Conservation (phyloP, 2,329 filamentous ascomycete genomes). For the Paraphaeosphaeria minitans region DNA sequence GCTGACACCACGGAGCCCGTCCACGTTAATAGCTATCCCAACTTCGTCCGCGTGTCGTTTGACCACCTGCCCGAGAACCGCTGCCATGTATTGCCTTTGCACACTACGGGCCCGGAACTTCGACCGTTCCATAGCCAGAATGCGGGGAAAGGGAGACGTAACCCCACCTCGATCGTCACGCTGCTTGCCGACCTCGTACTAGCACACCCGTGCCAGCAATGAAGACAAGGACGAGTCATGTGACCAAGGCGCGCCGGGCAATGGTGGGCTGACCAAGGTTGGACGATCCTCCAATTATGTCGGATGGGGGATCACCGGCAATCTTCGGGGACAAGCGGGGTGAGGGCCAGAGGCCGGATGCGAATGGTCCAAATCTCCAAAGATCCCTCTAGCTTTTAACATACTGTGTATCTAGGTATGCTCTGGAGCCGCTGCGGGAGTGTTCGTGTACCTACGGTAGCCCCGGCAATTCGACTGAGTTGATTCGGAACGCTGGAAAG, state of each 20-base stretch:
- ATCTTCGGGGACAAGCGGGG: neutral
- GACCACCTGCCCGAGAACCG: slow-evolving; percentile 19
- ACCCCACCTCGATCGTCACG: neutral
- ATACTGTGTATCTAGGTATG: no score
- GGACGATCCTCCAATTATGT: neutral
- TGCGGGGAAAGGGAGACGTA: neutral
- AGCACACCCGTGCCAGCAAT: neutral
- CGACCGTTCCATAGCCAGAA: neutral
- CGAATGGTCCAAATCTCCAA: neutral
- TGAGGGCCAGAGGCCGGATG: neutral
- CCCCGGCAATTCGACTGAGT: neutral
- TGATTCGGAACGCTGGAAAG: neutral
- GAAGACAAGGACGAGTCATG: neutral
- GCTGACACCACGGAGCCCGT: neutral
- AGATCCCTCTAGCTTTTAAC: no score
- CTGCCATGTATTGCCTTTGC: neutral
- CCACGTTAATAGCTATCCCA: neutral
- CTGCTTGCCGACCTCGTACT: neutral
- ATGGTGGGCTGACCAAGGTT: neutral
- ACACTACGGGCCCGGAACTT: neutral
- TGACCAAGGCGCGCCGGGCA: neutral
- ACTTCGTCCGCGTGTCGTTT: neutral
- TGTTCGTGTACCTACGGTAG: neutral
- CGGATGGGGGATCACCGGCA: slow-evolving; percentile 1
- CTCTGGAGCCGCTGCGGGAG: neutral